phyloP scores from a whole-genome alignment of 768 basidiomycete species.

The Russula sp. region DNA sequence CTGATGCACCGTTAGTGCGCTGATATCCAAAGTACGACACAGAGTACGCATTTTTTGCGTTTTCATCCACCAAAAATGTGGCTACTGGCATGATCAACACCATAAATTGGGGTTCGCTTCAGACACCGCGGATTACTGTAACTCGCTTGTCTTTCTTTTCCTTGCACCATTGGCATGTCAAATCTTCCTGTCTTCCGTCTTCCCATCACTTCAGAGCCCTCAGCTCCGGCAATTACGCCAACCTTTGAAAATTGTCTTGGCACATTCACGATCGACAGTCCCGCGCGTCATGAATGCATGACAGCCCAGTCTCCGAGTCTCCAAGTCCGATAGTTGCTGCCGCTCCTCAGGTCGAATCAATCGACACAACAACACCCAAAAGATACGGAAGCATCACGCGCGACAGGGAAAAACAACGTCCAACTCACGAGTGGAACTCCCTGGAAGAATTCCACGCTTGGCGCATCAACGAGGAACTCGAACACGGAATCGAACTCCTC shows the following conservation, averaged over 20 bases:
- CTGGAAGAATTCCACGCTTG: conserved; percentile 5
- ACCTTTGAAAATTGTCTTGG: background rate
- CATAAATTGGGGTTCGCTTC: background rate
- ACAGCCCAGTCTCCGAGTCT: too few species aligned
- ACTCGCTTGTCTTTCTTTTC: background rate
- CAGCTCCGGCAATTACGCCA: background rate
- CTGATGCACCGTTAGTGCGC: too few species aligned
- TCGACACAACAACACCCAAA: background rate
- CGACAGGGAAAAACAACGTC: background rate
- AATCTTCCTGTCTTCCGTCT: conserved; percentile 5
- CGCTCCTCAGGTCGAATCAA: background rate
- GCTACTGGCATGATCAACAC: background rate
- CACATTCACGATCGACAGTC: background rate
- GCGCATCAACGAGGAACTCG: conserved; percentile 5
- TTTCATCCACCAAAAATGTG: background rate
- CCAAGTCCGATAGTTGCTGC: background rate
- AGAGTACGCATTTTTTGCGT: background rate
- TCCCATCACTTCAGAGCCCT: background rate
- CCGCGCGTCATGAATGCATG: background rate
- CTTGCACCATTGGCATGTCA: conserved; percentile 2
- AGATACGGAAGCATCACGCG: background rate
- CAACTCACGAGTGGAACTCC: conserved; percentile 5
- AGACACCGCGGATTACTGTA: background rate
- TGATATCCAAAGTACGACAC: background rate
- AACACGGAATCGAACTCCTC: conserved; percentile 6